phyloP scores from a whole-genome alignment of 306 rosid genomes.

The Gillenia trifoliata region DNA sequence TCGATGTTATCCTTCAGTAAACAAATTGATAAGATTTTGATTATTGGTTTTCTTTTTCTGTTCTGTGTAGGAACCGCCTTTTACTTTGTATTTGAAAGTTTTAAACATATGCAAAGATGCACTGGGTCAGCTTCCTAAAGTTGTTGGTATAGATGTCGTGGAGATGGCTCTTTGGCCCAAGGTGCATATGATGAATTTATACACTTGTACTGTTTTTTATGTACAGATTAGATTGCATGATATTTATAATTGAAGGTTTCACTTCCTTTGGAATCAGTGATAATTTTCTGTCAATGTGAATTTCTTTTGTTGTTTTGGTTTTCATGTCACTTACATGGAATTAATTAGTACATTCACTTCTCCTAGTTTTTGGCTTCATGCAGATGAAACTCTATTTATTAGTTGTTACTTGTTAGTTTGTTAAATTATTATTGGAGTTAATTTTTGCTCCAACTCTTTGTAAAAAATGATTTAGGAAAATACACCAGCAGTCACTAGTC shows the following conservation, averaged over 20 bases:
- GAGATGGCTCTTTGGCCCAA: slow-evolving; percentile 99
- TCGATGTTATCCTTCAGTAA: not conserved
- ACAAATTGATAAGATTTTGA: slow-evolving; percentile 15
- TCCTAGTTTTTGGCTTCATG: not conserved
- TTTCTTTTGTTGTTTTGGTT: not conserved
- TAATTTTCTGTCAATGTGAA: not conserved
- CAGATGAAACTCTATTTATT: not conserved
- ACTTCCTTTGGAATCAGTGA: not conserved
- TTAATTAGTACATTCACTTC: not conserved
- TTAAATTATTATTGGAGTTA: not conserved
- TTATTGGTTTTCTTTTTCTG: not conserved
- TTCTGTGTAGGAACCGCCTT: slow-evolving; percentile 73
- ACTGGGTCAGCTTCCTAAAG: slow-evolving; percentile 83
- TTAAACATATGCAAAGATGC: slow-evolving; percentile 81
- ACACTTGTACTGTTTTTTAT: slow-evolving; percentile 1
- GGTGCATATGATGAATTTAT: slow-evolving; percentile 48
- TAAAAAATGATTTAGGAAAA: slow-evolving; percentile 54
- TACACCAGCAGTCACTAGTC: slow-evolving; percentile 51
- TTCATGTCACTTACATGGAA: not conserved
- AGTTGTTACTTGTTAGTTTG: not conserved
- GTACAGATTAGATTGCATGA: not conserved
- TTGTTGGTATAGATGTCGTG: slow-evolving; percentile 93
- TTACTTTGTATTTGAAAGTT: slow-evolving; percentile 54
- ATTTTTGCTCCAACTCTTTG: not conserved
- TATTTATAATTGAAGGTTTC: slow-evolving; percentile 3